Evolutionary conservation across 805 yeast genomes (phyloP), one percentile per base, ranked within the genome.

Genomic region (Metschnikowia shivogae): DNA sequence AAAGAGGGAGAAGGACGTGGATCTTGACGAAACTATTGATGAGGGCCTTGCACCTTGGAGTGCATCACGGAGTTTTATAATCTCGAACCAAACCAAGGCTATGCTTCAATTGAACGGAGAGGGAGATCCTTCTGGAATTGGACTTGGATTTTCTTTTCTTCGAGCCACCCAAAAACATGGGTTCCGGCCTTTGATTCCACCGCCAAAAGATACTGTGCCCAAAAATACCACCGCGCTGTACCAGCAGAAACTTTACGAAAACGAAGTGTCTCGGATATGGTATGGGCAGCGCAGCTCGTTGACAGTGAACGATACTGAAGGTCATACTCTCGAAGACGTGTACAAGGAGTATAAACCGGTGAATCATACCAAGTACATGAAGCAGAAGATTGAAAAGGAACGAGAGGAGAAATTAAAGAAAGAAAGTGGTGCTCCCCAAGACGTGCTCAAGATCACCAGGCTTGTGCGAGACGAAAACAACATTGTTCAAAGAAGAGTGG

Each of bases 151-250:
- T 53, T 88, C 96, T 8, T 86, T 92, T 53, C 72, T 90, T 55
- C 78, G 90, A 53, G 86, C 97, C 0, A 88, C 97, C 0, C 95
- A 92, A 88, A 93, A 92, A 64, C 96, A 95, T 58, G 96, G 96
- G 1, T 92, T 92, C 64, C 55, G 60, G 34, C 75, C 76, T 5
- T 53, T 66, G 11, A 58, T 67, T 40, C 61, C 62, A 1, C 67
- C 65, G 2, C 65, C 65, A 6, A 65, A 62, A 42, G 73, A 68
- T 37, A 61, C 54, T 35, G 61, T 63, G 11, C 73, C 73, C 9
- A 71, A 71, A 46, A 66, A 63, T 43, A 67, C 63, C 28, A 68
- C 72, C 7, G 73, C 74, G 0, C 63, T 71, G 4, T 66, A 68
- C 50, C 98, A 92, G 63, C 98, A 92, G 59, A 85, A 84, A 59